Percentiles rank a stretch among this genome's conserved stretches.
phyloP scores from a whole-genome alignment of 2,329 filamentous ascomycete genomes.

The Cadophora malorum region DNA sequence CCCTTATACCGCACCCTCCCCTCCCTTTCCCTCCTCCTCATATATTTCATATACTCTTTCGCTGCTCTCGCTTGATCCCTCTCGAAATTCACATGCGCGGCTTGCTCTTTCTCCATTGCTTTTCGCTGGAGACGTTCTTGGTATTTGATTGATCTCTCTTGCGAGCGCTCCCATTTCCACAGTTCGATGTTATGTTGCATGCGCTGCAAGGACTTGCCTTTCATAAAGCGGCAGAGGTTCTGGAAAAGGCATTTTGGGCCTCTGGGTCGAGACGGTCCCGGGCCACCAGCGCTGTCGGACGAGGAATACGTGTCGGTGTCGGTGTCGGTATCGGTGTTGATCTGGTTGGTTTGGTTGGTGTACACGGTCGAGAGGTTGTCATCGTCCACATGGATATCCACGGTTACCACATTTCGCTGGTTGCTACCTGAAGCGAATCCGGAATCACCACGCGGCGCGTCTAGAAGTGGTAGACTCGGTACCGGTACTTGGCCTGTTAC shows the following conservation, averaged over 20 bases:
- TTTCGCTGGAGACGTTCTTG: background rate
- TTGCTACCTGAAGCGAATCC: background rate
- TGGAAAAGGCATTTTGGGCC: background rate
- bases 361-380: background rate
- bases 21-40: background rate
- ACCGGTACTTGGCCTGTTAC: background rate
- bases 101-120: background rate
- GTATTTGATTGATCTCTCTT: background rate
- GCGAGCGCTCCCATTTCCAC: background rate
- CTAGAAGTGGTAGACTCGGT: no score
- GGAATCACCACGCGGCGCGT: background rate
- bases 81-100: background rate
- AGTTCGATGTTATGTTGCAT: background rate
- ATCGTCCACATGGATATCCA: background rate
- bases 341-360: background rate
- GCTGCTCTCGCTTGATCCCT: background rate
- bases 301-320: background rate
- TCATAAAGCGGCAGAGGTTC: background rate
- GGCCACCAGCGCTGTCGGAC: background rate
- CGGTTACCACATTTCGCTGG: background rate
- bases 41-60: background rate
- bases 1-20: background rate
- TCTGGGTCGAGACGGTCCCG: background rate
- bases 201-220: background rate
- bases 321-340: background rate